Evolutionary conservation across 768 basidiomycete genomes (phyloP).

Genomic region (Boletus reticuloceps): DNA sequence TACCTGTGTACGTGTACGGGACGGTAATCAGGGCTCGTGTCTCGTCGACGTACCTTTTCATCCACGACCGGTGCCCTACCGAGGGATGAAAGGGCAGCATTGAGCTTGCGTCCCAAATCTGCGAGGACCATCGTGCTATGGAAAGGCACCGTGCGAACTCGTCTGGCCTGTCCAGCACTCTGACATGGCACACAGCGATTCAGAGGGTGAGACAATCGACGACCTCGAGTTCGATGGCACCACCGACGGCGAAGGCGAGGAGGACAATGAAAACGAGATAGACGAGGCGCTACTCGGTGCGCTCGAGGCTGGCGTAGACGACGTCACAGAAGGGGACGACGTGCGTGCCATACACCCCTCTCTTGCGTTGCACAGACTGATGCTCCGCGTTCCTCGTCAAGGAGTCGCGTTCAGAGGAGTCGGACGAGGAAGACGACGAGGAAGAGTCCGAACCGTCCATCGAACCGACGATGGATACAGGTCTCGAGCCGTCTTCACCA

Average conservation of each 20-base stretch:
- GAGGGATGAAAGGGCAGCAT: conserved; percentile 88
- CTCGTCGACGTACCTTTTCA: conserved; percentile 64
- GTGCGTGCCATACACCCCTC: conserved; percentile 39
- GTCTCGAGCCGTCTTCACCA: conserved; percentile 27
- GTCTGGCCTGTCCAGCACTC: background rate
- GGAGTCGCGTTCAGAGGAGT: conserved; percentile 62
- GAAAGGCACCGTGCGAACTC: conserved; percentile 30
- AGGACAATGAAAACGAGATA: conserved; percentile 46
- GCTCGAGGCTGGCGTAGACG: conserved; percentile 54
- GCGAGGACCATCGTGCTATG: conserved; percentile 80
- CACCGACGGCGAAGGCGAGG: conserved; percentile 45
- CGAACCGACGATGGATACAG: conserved; percentile 29
- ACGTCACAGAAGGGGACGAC: conserved; percentile 69
- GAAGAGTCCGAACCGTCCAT: conserved; percentile 43
- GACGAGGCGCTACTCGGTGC: conserved; percentile 64
- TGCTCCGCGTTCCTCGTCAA: conserved; percentile 20
- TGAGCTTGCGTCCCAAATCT: conserved; percentile 92
- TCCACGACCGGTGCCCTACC: conserved; percentile 85
- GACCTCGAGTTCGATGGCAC: conserved; percentile 53
- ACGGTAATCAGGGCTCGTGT: background rate
- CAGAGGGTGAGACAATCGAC: conserved; percentile 62
- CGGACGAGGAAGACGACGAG: conserved; percentile 55
- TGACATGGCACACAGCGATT: conserved; percentile 54
- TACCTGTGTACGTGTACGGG: conserved; percentile 50
- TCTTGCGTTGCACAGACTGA: conserved; percentile 1